phyloP scores from a whole-genome alignment of 192 early-diverging fungal species.

The Linderina pennispora region DNA sequence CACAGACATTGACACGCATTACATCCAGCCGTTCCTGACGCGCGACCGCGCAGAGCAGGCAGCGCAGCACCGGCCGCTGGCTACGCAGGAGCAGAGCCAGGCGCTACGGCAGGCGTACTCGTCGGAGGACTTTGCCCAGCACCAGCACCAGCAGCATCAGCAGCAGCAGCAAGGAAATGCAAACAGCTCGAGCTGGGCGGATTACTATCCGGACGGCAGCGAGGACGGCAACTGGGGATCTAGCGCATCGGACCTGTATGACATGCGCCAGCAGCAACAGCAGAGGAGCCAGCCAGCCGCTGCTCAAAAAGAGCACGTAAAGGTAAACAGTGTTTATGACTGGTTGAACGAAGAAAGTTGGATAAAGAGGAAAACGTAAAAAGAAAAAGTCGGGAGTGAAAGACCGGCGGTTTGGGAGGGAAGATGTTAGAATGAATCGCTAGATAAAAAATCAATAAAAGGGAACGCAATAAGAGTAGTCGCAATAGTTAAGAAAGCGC shows the following conservation, averaged over 20 bases:
- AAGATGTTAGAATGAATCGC: too few species aligned
- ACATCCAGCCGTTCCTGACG: conserved; percentile 35
- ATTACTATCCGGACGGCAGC: conserved; percentile 7
- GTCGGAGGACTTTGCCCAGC: background rate
- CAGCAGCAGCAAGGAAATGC: background rate
- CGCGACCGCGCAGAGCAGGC: background rate
- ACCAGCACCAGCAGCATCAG: too few species aligned
- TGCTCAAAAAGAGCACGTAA: conserved; percentile 23
- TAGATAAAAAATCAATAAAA: conserved; percentile 2
- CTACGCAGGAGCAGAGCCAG: conserved; percentile 1
- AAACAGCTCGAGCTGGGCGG: conserved; percentile 8
- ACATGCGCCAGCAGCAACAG: conserved; percentile 1
- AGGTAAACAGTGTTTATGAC: too few species aligned
- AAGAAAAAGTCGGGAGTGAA: too few species aligned
- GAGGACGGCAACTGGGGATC: conserved; percentile 22
- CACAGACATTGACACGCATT: conserved; percentile 35
- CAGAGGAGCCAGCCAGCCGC: conserved; percentile 5
- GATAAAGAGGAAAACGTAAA: conserved; percentile 2
- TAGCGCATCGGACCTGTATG: conserved; percentile 13
- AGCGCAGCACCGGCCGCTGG: background rate
- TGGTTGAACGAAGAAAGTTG: background rate
- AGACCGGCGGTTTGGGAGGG: too few species aligned
- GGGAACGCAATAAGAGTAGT: background rate
- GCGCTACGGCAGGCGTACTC: conserved; percentile 1
- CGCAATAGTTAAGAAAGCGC: background rate